Evolutionary conservation across 306 rosid genomes (phyloP).

Genomic region (Vicia villosa): DNA sequence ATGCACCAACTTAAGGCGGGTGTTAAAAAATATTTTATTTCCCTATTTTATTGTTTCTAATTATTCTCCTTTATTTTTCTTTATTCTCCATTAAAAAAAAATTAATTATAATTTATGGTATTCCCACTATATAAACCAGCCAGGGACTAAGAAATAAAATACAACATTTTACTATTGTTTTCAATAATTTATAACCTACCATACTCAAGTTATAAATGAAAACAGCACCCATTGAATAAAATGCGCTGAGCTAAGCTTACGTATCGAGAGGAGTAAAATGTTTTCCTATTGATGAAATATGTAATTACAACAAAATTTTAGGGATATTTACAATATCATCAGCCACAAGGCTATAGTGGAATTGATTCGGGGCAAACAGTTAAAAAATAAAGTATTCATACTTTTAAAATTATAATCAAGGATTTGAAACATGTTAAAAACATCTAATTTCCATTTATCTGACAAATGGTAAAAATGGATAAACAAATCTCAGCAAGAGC

Average conservation of each 20-base stretch:
- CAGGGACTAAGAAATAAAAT: too few relatives aligned
- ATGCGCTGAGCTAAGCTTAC: neutral
- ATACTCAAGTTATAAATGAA: constrained; percentile 15
- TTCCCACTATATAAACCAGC: too few relatives aligned
- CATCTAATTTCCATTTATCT: constrained; percentile 22
- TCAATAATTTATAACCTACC: constrained; percentile 26
- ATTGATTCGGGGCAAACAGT: constrained; percentile 6
- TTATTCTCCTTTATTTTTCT: too few relatives aligned
- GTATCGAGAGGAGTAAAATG: constrained; percentile 2
- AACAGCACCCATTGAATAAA: constrained; percentile 6
- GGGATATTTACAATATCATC: constrained; percentile 16
- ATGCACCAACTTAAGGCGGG: too few relatives aligned
- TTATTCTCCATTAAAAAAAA: too few relatives aligned
- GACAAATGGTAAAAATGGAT: constrained; percentile 29
- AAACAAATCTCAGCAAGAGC: constrained; percentile 2
- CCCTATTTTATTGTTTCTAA: too few relatives aligned
- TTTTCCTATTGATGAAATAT: constrained; percentile 12
- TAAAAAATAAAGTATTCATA: constrained; percentile 4
- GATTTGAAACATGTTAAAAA: constrained; percentile 24
- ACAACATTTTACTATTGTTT: too few relatives aligned
- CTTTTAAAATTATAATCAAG: constrained; percentile 21
- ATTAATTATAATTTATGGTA: too few relatives aligned
- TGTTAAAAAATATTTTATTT: too few relatives aligned
- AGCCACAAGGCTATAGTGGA: constrained; percentile 6
- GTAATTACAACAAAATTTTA: constrained; percentile 3